Conservation (phyloP, 176 grass and related monocot genomes). For the Zoysia pacifica region DNA sequence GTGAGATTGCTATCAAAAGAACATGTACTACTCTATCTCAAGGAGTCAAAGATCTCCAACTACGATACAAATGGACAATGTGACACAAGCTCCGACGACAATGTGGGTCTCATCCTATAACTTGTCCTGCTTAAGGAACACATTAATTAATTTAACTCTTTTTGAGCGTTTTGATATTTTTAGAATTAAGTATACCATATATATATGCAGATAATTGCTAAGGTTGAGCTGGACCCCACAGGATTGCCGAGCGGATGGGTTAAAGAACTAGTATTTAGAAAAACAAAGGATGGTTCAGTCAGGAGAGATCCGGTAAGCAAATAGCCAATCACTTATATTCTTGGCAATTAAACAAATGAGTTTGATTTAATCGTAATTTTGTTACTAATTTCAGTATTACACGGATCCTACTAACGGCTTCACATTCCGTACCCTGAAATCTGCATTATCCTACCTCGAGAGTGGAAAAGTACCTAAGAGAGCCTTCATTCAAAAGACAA, state of each 20-base stretch:
- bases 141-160: too few species aligned
- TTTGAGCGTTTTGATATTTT: too few species aligned
- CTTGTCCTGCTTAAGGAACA: too few species aligned
- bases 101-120: neutral
- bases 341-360: too few species aligned
- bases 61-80: constrained; percentile 41
- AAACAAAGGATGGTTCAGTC: constrained; percentile 1
- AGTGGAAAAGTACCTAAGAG: constrained; percentile 25
- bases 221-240: constrained; percentile 34
- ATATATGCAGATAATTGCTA: constrained; percentile 41
- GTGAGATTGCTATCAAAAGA: constrained; percentile 32
- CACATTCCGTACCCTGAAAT: constrained; percentile 31
- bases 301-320: constrained; percentile 45
- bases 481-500: too few species aligned
- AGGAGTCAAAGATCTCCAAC: neutral
- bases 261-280: constrained; percentile 41
- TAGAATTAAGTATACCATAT: neutral
- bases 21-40: constrained; percentile 40
- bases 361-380: neutral
- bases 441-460: constrained; percentile 28
- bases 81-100: constrained; percentile 12
- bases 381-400: too few species aligned
- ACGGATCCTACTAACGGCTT: neutral
- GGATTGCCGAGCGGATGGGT: constrained; percentile 42
- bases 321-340: too few species aligned